Evolutionary conservation across 202 grass and related monocot species (phyloP).

Genomic region (Schoenoplectus triqueter): DNA sequence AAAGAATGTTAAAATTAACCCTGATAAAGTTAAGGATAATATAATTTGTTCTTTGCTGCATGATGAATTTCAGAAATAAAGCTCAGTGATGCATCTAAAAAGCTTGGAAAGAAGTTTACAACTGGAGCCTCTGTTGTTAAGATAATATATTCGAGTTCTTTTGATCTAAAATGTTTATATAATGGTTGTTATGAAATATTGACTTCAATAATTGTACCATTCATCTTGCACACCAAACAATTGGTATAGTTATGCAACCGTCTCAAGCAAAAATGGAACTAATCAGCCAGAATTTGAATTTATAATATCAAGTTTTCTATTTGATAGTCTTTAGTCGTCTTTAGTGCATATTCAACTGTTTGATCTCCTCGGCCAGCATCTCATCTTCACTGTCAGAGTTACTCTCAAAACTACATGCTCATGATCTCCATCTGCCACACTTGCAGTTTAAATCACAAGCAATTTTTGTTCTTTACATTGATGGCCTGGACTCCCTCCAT

Average conservation of each 20-base stretch:
- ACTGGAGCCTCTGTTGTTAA: slow-evolving; percentile 99
- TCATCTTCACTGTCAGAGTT: no score
- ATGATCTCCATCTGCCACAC: no score
- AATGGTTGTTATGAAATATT: background rate
- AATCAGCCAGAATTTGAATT: background rate
- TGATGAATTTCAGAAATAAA: slow-evolving; percentile 66
- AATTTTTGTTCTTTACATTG: no score
- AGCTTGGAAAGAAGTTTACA: slow-evolving; percentile 98
- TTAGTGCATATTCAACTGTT: no score
- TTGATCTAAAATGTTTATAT: background rate
- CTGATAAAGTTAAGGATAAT: background rate
- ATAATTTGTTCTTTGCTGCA: slow-evolving; percentile 14
- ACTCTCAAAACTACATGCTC: no score
- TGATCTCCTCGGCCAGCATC: no score
- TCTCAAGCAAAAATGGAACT: background rate
- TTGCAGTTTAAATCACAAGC: no score
- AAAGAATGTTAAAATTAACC: background rate
- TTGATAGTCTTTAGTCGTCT: background rate
- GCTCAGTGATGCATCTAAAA: slow-evolving; percentile 94
- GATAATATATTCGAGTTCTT: slow-evolving; percentile 45
- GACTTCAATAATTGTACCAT: background rate
- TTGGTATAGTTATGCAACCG: background rate
- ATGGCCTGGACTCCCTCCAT: no score
- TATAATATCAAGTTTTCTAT: background rate
- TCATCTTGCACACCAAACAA: background rate